Base-by-base conservation (phyloP, 2,329 filamentous ascomycete species). In the Thielaviopsis cerberus region DNA sequence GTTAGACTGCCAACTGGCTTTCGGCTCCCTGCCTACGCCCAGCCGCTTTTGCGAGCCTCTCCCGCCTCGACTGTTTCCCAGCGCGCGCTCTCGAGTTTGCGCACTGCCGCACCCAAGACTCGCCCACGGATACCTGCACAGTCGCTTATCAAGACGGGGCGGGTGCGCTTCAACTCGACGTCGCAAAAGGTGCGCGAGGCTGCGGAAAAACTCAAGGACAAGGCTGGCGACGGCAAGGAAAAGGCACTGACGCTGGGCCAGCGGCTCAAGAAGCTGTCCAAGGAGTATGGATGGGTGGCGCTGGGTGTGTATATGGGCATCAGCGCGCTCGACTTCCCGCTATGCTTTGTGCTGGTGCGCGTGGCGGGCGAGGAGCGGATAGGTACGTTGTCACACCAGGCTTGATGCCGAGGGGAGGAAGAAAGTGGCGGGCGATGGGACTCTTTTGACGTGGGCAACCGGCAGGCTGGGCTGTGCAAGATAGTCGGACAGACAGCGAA, bases 251-350 rank as follows among this genome's bases (percentile, higher is more conserved):
- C 82, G 7, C 69, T 92, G 50, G 83, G 83, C 1, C 81, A 82
- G 62, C 79, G 85, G 25, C 73, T 97, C 67, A 89, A 84, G 70
- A 88, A 87, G 67, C 78, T 98, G 52, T 89, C 85, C 2, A 82
- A 84, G 62, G 91, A 97, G 69, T 98, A 98, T 69, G 92, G 92
- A 48, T 97, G 90, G 88, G 79, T 86, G 3, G 90, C 90, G 0
- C 71, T 96, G 4, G 91, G 89, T n/a, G 87, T 98, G 15, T 98
- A 98, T 70, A 70, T 96, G 11, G 76, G 76, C 1, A 72, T 98
- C 57, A 90, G 86, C 50, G 85, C 86, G 41, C 72, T 95, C 55
- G 92, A 98, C 71, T 94, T 97, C 63, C 92, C 92, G 0, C 87
- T 97, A 68, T 97, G 91, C 72, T 98, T 95, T 72, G 71, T 94